Evolutionary conservation across 2,329 filamentous ascomycete genomes (phyloP), one percentile per base, ranked within the genome.

Genomic region (Dryadomyces quercus-mongolicae): DNA sequence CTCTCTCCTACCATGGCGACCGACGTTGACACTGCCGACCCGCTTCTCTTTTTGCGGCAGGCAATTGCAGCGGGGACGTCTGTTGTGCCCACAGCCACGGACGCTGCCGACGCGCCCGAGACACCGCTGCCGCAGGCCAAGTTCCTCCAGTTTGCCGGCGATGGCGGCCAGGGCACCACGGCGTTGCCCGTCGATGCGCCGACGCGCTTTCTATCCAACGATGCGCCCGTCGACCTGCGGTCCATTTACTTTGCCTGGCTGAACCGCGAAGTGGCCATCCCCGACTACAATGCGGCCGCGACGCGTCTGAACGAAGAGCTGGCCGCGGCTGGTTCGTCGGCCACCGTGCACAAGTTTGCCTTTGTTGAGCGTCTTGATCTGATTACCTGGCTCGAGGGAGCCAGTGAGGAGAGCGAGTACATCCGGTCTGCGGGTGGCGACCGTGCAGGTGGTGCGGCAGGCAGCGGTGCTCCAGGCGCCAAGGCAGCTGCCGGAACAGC

Each of bases 231-330:
- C 63, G 88, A 96, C 66, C 76, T 98, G 61, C 89, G 93, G 66
- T 93, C 86, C 67, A 92, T 96, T 70, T 96, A 92, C 74, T 95
- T 97, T 66, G 90, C 90, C 54, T 98, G 90, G 89, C 77, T 88
- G 64, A 94, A 96, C 71, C 89, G 90, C 68, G 92, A 97, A 72
- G 82, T 86, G 54, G 82, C 86, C 54, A 90, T 95, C 60, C 86
- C 88, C 12, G 89, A 95, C 62, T 97, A 97, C 76, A 93, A 96
- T 69, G 81, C 86, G 25, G 85, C 86, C 0, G 87, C 88, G 15
- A 84, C 86, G 62, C 77, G 83, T 61, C 76, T 97, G 55, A 95
- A 95, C 66, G 84, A 88, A 51, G 83, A 89, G 64, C 75, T 96
- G 12, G 74, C 73, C 1, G 81, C 79, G 18, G 75, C 75, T 12